Percentiles rank a stretch among this genome's conserved stretches.
Evolutionary conservation across 139 green algal species (phyloP).

Genomic region (Chlorella sp.): DNA sequence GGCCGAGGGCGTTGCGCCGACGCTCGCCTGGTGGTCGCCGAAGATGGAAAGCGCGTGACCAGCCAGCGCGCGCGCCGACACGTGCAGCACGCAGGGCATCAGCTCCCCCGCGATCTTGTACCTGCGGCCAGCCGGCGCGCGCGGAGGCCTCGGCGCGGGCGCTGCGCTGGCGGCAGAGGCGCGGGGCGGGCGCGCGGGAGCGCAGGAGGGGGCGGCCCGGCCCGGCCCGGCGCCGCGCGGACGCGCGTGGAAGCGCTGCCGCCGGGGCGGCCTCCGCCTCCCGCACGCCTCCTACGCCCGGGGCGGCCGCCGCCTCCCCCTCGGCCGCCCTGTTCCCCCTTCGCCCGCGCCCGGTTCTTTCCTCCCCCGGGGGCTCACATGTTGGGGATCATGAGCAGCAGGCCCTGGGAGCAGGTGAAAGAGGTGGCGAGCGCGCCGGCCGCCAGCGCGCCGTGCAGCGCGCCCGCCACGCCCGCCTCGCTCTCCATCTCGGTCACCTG

Average conservation of each 20-base stretch:
- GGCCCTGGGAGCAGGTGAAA: slow-evolving; percentile 67
- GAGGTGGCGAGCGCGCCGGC: slow-evolving; percentile 57
- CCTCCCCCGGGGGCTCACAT: too few relatives aligned
- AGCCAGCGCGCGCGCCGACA: slow-evolving; percentile 53
- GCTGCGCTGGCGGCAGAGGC: too few relatives aligned
- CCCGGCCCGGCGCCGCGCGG: too few relatives aligned
- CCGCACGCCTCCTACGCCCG: too few relatives aligned
- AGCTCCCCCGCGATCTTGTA: slow-evolving; percentile 70
- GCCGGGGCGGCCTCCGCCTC: too few relatives aligned
- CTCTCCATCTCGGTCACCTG: slow-evolving; percentile 61
- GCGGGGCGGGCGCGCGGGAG: too few relatives aligned
- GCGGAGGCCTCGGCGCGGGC: too few relatives aligned
- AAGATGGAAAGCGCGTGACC: slow-evolving; percentile 64
- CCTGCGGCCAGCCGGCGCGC: slow-evolving; percentile 41
- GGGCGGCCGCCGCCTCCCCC: too few relatives aligned
- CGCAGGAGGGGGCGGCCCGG: too few relatives aligned
- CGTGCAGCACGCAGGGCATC: slow-evolving; percentile 60
- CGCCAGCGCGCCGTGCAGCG: slow-evolving; percentile 57
- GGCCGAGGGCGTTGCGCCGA: background rate
- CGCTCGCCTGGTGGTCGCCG: slow-evolving; percentile 56
- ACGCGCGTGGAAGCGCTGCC: too few relatives aligned
- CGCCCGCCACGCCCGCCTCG: slow-evolving; percentile 56
- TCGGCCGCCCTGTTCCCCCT: too few relatives aligned
- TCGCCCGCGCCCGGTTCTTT: too few relatives aligned
- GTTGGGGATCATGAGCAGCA: slow-evolving; percentile 69